Evolutionary conservation across 2,329 filamentous ascomycete species (phyloP), one percentile per base, ranked within the genome.

Genomic region (Aspergillus novoparasiticus): DNA sequence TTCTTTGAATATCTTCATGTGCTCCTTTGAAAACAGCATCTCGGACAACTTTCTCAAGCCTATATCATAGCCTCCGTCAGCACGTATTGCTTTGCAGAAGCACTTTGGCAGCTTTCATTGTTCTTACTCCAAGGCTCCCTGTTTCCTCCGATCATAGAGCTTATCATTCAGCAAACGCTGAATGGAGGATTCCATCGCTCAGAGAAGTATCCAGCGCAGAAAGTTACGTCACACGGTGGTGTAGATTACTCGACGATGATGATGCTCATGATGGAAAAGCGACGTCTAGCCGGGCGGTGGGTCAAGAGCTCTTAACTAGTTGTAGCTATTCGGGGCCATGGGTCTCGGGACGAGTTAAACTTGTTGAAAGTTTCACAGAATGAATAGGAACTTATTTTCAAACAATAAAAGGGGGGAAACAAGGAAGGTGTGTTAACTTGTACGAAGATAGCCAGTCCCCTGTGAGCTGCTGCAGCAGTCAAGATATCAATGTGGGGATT

Each of bases 81-180:
- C 43, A 36, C 11, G 10, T 16, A 39, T 39, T 3, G 30, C 36
- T 51, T 36, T 34, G 51, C 41, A 23, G n/a, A 19, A 34, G 28
- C 32, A n/a, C 28, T 54, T 57, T 26, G 43, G 53, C 16, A 45
- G 53, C 30, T 45, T 55, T 46, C 43, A 63, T 57, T 64, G 58
- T 57, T 83, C 90, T 74, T 89, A 97, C 93, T 99, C 95, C 62
- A 99, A 87, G 72, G 96, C 95, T 68, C 95, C 95, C 74, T 93
- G 90, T 81, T 99, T 99, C 76, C 96, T 89, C 84, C 96, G 97
- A 77, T 99, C 95, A 79, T 99, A 99, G 76, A 98, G 90, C 87
- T 97, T 99, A 82, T 99, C 95, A 77, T 96, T 96, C 76, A 99
- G 85, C 70, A 94, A 87, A 72, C 94, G 92, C 80, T 96, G 93